Evolutionary conservation across 495 filamentous ascomycete genomes (phyloP).

Genomic region (Podospora sp.): DNA sequence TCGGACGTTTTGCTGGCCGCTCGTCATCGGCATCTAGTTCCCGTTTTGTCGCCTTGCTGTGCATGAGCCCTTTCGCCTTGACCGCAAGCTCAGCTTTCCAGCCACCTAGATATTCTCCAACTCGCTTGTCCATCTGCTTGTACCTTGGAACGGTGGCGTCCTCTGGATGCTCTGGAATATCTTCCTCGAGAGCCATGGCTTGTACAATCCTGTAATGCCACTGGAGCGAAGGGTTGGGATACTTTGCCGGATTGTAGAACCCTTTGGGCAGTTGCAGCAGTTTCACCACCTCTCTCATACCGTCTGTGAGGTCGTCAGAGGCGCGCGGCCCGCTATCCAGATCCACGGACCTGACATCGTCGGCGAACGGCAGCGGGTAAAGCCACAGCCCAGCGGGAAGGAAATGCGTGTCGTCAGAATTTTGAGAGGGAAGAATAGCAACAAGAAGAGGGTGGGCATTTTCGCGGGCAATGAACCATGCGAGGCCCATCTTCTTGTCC

Average conservation of each 20-base stretch:
- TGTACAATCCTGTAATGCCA: conserved; percentile 98
- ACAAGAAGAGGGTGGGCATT: conserved; percentile 78
- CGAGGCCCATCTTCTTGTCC: conserved; percentile 76
- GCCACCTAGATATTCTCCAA: conserved; percentile 72
- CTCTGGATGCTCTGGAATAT: conserved; percentile 75
- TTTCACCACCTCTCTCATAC: conserved; percentile 78
- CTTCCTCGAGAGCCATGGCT: conserved; percentile 88
- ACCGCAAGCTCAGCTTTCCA: conserved; percentile 71
- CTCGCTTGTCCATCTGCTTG: conserved; percentile 78
- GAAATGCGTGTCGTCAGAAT: conserved; percentile 65
- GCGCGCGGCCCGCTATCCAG: conserved; percentile 53
- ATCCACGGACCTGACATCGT: conserved; percentile 78
- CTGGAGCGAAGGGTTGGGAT: conserved; percentile 93
- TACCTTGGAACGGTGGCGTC: conserved; percentile 88
- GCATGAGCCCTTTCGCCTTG: conserved; percentile 41
- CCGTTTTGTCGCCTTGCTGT: conserved; percentile 44
- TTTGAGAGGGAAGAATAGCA: conserved; percentile 75
- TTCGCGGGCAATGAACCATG: conserved; percentile 84
- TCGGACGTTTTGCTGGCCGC: conserved; percentile 44
- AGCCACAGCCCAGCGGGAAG: conserved; percentile 90
- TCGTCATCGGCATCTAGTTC: conserved; percentile 47
- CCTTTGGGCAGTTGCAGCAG: conserved; percentile 90
- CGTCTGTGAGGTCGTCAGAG: conserved; percentile 71
- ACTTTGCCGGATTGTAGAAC: conserved; percentile 78
- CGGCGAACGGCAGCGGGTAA: conserved; percentile 82